phyloP scores from a whole-genome alignment of 352 stramenopile genomes.

The Elongisporangium anandrum region DNA sequence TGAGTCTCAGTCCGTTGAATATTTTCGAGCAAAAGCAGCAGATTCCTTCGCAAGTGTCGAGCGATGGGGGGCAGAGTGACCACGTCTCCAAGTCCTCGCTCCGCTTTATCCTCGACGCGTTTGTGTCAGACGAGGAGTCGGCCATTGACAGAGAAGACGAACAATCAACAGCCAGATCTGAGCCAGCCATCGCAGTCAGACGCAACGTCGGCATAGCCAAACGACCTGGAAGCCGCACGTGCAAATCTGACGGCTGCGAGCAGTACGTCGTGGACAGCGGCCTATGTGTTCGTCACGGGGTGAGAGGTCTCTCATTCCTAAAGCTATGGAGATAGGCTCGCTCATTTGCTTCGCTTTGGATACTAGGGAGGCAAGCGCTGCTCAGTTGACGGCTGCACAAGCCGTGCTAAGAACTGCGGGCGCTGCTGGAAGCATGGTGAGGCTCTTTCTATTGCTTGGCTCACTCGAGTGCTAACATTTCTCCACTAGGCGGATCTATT shows the following conservation, averaged over 20 bases:
- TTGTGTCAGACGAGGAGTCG: conserved; percentile 1
- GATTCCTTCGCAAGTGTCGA: no score
- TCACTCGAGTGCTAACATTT: not conserved
- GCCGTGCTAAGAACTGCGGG: conserved; percentile 67
- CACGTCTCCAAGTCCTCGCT: conserved; percentile 57
- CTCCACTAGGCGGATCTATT: conserved; percentile 42
- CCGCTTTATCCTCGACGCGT: conserved; percentile 64
- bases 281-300: conserved; percentile 69
- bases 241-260: conserved; percentile 67
- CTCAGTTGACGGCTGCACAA: conserved; percentile 48
- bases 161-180: conserved; percentile 5
- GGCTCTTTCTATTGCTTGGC: not conserved
- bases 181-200: conserved; percentile 25
- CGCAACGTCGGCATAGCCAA: conserved; percentile 39
- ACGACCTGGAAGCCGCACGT: conserved; percentile 57
- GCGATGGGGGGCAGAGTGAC: not conserved
- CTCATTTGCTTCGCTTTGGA: no score
- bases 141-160: conserved; percentile 4
- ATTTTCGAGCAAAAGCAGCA: no score
- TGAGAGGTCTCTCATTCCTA: no score
- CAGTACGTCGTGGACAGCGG: conserved; percentile 79
- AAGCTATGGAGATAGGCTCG: no score
- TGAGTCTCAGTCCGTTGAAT: no score
- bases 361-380: conserved; percentile 74
- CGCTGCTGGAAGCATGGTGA: conserved; percentile 72